These are phyloP conservation scores for Talaromyces sp. DNA, from an alignment of 2,329 filamentous ascomycete genomes.

Conservation along the genomic window DNA sequence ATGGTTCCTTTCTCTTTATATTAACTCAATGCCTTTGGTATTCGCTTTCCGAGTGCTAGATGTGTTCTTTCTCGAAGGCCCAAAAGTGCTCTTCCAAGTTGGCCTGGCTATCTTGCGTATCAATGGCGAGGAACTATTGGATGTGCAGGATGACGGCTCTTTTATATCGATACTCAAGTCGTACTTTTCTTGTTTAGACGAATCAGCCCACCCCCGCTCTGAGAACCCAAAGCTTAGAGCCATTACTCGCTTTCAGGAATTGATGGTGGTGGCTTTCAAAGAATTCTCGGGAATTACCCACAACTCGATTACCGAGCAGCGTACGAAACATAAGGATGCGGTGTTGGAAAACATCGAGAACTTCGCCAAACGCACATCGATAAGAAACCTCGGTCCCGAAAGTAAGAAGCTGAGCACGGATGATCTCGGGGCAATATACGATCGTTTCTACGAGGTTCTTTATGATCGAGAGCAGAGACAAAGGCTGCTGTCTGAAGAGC, in stretches of 20 bases:
- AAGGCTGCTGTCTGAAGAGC: slow-evolving; percentile 68
- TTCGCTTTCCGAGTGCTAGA: slow-evolving; percentile 96
- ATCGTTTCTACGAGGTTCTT: slow-evolving; percentile 84
- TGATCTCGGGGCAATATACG: slow-evolving; percentile 85
- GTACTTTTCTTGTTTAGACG: slow-evolving; percentile 88
- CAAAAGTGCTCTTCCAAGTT: slow-evolving; percentile 95
- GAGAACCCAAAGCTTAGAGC: slow-evolving; percentile 91
- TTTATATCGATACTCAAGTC: slow-evolving; percentile 95
- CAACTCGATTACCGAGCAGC: slow-evolving; percentile 79
- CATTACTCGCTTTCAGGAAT: slow-evolving; percentile 92
- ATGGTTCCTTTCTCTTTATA: slow-evolving; percentile 96
- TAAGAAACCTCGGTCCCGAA: slow-evolving; percentile 89
- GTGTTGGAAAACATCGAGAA: slow-evolving; percentile 95
- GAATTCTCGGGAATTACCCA: slow-evolving; percentile 96
- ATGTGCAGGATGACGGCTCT: slow-evolving; percentile 87
- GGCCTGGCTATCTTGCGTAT: slow-evolving; percentile 94
- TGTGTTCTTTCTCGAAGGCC: slow-evolving; percentile 96
- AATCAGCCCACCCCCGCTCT: slow-evolving; percentile 91
- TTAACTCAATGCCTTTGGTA: slow-evolving; percentile 98
- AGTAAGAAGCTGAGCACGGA: slow-evolving; percentile 83
- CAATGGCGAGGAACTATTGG: slow-evolving; percentile 91
- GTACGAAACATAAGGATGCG: slow-evolving; percentile 86
- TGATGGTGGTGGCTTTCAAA: slow-evolving; percentile 99
- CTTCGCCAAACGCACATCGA: slow-evolving; percentile 94
- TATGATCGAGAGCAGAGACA: slow-evolving; percentile 87